Base-by-base conservation (phyloP, 495 filamentous ascomycete genomes). In the Sordaria brevicollis region DNA sequence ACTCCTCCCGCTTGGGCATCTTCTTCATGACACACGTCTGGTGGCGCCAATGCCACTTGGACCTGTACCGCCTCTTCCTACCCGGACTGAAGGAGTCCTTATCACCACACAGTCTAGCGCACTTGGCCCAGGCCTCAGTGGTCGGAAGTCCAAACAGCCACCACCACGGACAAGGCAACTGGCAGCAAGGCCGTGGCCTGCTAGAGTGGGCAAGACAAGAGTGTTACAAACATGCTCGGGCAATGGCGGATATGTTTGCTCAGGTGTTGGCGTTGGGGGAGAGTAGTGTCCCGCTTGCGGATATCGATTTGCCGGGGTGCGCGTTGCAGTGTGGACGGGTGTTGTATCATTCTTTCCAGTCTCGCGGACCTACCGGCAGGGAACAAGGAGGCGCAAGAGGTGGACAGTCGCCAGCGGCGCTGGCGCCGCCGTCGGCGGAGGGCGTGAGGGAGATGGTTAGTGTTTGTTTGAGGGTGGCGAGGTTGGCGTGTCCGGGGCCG, bases 11-110 rank as follows among this genome's bases (percentile, higher is more conserved):
- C 0, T 71, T 84, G 7, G 81, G 81, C 36, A 81, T 85, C 49
- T 84, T 82, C 65, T 74, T 86, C 71, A 84, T 83, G 82, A 83
- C 84, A 15, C 83, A 86, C 65, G 77, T 85, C 4, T 81, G 78
- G 80, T 85, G 83, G 83, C 70, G 81, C 34, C 83, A 84, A 65
- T 86, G 83, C 66, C 77, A 85, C 49, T 80, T 83, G 37, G 83
- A 86, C 71, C 76, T 86, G 4, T 85, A 81, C 70, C 80, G 83
- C 11, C 73, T 85, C 15, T 81, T 81, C 34, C 71, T 85, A n/a
- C 72, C 74, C 0, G 81, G 82, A 2, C 74, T 86, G 19, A 77
- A 79, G 31, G 83, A 84, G 34, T 79, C 81, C 1, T 76, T 85
- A 5, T 75, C 81, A 9, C 77, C 75, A 10, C 71, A 71, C 0